These are phyloP conservation scores for Capsella bursapastoris DNA, from an alignment of 345 rosid genomes.

Conservation along the genomic window DNA sequence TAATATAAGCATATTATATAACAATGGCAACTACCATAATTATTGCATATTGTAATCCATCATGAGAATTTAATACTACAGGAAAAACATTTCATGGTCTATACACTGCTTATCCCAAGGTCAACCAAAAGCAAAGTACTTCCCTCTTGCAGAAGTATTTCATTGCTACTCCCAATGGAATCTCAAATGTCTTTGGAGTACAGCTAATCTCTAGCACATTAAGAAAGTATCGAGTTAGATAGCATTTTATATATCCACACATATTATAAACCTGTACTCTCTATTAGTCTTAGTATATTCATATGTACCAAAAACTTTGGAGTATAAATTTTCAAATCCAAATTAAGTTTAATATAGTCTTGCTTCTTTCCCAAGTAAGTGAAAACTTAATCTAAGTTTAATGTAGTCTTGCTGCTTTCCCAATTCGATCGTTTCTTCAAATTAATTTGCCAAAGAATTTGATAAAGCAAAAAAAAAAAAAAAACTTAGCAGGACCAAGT, in stretches of 20 bases:
- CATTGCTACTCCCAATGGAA: neutral
- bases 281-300: too few relatives aligned
- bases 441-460: too few relatives aligned
- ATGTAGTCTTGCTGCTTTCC: too few relatives aligned
- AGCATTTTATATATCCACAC: too few relatives aligned
- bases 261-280: too few relatives aligned
- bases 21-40: neutral
- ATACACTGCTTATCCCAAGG: neutral
- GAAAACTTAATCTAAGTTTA: too few relatives aligned
- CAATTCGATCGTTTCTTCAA: too few relatives aligned
- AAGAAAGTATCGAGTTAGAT: neutral
- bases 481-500: neutral
- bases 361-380: too few relatives aligned
- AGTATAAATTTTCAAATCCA: too few relatives aligned
- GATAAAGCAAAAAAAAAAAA: too few relatives aligned
- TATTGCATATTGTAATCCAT: neutral
- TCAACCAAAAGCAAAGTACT: constrained; percentile 1
- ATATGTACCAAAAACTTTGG: too few relatives aligned
- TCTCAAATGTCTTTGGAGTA: neutral
- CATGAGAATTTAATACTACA: neutral
- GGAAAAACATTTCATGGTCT: neutral
- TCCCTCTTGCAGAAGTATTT: neutral
- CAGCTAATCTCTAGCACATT: neutral
- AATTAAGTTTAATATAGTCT: too few relatives aligned
- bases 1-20: neutral